phyloP scores from a whole-genome alignment of 2,329 filamentous ascomycete species.

The Tolypocladium album region DNA sequence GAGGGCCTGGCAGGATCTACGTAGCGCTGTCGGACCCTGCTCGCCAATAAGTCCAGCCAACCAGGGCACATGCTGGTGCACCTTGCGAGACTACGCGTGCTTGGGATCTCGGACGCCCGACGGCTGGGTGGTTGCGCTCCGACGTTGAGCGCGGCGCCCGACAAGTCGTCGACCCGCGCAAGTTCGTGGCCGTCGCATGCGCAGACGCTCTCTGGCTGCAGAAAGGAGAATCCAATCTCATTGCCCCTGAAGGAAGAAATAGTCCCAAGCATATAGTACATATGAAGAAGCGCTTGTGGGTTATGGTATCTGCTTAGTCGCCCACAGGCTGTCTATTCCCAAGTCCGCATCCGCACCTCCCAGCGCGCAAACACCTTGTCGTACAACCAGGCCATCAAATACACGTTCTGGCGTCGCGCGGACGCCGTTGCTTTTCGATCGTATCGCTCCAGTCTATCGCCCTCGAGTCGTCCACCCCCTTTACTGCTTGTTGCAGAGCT shows the following conservation, averaged over 20 bases:
- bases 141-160: not conserved
- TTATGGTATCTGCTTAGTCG: slow-evolving; percentile 8
- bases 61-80: not conserved
- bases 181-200: not conserved
- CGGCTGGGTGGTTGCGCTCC: not conserved
- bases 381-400: not conserved
- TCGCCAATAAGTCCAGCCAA: not conserved
- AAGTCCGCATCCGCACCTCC: not conserved
- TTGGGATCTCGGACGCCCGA: no score
- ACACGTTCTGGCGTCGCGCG: not conserved
- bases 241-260: slow-evolving; percentile 8
- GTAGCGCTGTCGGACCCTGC: not conserved
- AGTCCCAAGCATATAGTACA: slow-evolving; percentile 13
- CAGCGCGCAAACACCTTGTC: not conserved
- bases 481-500: slow-evolving; percentile 87
- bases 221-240: slow-evolving; percentile 3
- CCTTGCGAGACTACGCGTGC: no score
- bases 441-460: not conserved
- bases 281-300: slow-evolving; percentile 9
- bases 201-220: not conserved
- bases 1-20: not conserved
- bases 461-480: slow-evolving; percentile 5
- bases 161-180: not conserved
- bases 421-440: not conserved
- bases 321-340: slow-evolving; percentile 9